Evolutionary conservation across 2,329 filamentous ascomycete species (phyloP).

Genomic region (Fusarium decemcellulare): DNA sequence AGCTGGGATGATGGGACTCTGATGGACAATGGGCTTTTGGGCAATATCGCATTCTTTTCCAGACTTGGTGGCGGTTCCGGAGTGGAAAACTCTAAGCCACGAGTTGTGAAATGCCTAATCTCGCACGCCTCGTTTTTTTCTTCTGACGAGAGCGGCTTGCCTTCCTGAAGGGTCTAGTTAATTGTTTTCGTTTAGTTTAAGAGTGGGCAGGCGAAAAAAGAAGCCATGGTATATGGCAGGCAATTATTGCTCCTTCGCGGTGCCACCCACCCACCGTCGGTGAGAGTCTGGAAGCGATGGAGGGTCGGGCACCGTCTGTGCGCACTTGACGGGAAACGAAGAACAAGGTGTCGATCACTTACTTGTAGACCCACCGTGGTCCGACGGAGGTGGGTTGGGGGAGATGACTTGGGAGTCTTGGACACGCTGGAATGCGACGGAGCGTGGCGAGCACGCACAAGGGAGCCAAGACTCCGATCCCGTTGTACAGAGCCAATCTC

Average conservation of each 20-base stretch:
- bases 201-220: not conserved
- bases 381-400: conserved; percentile 43
- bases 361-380: conserved; percentile 24
- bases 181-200: not conserved
- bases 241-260: conserved; percentile 2
- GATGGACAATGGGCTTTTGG: conserved; percentile 6
- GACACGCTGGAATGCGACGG: conserved; percentile 33
- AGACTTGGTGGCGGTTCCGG: conserved; percentile 8
- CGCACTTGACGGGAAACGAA: conserved; percentile 15
- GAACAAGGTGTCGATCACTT: conserved; percentile 34
- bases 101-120: conserved; percentile 15
- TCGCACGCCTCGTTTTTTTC: not conserved
- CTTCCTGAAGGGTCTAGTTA: no score
- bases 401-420: conserved; percentile 24
- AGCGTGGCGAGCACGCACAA: conserved; percentile 29
- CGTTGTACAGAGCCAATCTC: no score
- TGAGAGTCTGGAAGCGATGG: conserved; percentile 8
- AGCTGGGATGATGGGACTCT: conserved; percentile 15
- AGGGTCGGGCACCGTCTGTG: conserved; percentile 17
- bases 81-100: conserved; percentile 15
- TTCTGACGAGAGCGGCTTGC: no score
- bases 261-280: not conserved
- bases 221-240: not conserved
- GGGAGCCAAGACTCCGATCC: conserved; percentile 18
- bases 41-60: conserved; percentile 17